A percentile compares a stretch with the other conserved stretches of the same genome.
phyloP scores from a whole-genome alignment of 441 rosid species.

The Pelargonium fulgidum region DNA sequence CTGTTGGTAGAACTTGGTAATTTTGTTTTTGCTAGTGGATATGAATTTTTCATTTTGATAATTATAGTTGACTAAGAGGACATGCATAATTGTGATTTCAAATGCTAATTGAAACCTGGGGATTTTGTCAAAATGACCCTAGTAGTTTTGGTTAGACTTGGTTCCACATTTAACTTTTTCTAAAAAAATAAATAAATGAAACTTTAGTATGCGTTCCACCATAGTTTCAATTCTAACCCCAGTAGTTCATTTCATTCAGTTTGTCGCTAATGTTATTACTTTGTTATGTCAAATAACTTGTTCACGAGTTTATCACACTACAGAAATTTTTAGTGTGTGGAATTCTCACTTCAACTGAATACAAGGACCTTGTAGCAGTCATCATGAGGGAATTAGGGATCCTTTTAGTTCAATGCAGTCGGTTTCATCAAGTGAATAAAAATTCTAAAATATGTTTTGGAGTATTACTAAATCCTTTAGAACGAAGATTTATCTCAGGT shows the following conservation, averaged over 20 bases:
- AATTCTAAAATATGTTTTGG: not conserved
- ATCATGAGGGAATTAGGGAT: not conserved
- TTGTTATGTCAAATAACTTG: not conserved
- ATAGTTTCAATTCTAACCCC: not conserved
- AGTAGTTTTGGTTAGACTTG: not conserved
- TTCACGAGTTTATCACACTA: not conserved
- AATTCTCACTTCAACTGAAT: not conserved
- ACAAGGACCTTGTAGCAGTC: not conserved
- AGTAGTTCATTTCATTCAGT: not conserved
- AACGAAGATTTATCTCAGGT: not conserved
- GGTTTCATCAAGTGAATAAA: not conserved
- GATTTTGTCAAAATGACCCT: not conserved
- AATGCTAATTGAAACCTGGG: not conserved
- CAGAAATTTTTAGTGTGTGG: not conserved
- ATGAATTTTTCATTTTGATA: not conserved
- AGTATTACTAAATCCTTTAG: not conserved
- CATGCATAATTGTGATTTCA: not conserved
- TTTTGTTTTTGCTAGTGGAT: not conserved
- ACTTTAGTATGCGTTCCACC: not conserved
- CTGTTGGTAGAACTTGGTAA: not conserved
- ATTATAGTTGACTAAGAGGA: constrained; percentile 4
- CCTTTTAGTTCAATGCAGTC: not conserved
- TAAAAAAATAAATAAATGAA: not conserved
- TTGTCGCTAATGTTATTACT: not conserved
- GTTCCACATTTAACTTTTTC: not conserved